A percentile compares a stretch with the other conserved stretches of the same genome.
Conservation (phyloP, 257 asterid genomes). For the Nicotiana benthamiana region DNA sequence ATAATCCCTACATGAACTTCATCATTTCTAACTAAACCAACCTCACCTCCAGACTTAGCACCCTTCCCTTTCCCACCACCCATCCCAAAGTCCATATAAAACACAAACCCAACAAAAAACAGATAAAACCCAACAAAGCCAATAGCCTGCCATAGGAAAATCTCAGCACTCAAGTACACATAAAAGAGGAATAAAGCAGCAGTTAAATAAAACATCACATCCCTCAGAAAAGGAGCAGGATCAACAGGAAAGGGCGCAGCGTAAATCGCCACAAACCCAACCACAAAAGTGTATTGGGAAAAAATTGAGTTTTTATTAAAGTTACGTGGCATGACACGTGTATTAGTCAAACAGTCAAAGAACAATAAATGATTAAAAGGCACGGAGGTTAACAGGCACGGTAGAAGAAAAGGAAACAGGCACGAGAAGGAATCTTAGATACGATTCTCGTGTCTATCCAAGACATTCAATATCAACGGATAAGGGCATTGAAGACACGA, state of each 20-base stretch:
- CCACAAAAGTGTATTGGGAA: too few relatives aligned
- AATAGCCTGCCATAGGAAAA: constrained; percentile 93
- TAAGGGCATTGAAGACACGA: too few relatives aligned
- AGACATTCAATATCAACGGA: too few relatives aligned
- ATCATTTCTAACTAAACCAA: constrained; percentile 19
- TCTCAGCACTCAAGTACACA: constrained; percentile 95
- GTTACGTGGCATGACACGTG: too few relatives aligned
- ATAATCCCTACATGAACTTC: constrained; percentile 18
- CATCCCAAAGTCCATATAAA: constrained; percentile 81
- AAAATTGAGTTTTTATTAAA: too few relatives aligned
- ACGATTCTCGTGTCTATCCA: too few relatives aligned
- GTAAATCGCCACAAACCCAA: constrained; percentile 79
- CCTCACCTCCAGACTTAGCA: constrained; percentile 24
- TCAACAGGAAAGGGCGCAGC: constrained; percentile 89
- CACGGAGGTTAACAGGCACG: too few relatives aligned
- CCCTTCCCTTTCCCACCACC: constrained; percentile 24
- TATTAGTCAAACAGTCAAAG: too few relatives aligned
- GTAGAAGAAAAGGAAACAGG: too few relatives aligned
- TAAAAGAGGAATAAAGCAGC: constrained; percentile 75
- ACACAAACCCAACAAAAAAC: constrained; percentile 86
- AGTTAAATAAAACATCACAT: constrained; percentile 74
- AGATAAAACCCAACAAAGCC: constrained; percentile 85
- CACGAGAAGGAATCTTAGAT: too few relatives aligned
- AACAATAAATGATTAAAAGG: too few relatives aligned
- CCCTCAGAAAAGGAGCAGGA: constrained; percentile 80